phyloP scores from a whole-genome alignment of 2,329 filamentous ascomycete species.

The Colletotrichum chrysophilum region DNA sequence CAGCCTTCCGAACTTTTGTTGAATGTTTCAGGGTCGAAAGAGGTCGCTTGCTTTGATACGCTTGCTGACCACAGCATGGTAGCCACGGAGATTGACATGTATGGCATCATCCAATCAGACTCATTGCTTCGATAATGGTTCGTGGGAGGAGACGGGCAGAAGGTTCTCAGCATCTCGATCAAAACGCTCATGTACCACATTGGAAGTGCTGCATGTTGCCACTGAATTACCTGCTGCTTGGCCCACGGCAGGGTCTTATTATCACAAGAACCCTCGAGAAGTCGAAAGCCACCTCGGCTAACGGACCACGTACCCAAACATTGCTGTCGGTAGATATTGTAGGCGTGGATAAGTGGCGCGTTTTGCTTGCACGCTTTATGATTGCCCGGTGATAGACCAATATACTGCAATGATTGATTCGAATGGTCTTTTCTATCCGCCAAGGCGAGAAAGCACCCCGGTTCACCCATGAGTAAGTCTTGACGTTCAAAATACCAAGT shows the following conservation, averaged over 20 bases:
- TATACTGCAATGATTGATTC: neutral
- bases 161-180: neutral
- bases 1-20: neutral
- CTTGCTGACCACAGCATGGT: neutral
- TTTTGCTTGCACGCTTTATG: too few relatives aligned
- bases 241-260: too few relatives aligned
- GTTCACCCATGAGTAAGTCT: too few relatives aligned
- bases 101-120: neutral
- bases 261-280: too few relatives aligned
- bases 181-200: neutral
- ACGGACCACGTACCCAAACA: neutral
- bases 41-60: accelerated
- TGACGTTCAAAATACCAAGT: too few relatives aligned
- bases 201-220: neutral
- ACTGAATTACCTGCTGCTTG: neutral
- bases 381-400: neutral
- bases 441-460: too few relatives aligned
- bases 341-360: too few relatives aligned
- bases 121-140: neutral
- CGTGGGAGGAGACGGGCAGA: too few relatives aligned
- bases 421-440: neutral
- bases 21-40: neutral
- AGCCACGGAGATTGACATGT: neutral
- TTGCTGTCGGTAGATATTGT: neutral
- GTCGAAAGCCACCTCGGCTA: neutral